phyloP scores from a whole-genome alignment of 768 basidiomycete species.

The Dioszegia hungarica region DNA sequence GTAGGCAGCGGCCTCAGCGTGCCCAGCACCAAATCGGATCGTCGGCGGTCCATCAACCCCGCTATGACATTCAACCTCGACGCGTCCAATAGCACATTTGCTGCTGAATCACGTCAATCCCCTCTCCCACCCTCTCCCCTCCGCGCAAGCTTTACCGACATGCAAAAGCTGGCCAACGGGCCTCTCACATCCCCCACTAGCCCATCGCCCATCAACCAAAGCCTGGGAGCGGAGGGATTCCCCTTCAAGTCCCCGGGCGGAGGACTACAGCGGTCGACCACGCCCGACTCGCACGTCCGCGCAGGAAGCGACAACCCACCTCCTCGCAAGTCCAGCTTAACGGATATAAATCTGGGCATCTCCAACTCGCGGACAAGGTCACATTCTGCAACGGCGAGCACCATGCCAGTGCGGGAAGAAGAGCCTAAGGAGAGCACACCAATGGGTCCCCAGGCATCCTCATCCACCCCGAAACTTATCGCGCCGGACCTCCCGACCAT shows the following conservation, averaged over 20 bases:
- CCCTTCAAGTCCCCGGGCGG: constrained; percentile 21
- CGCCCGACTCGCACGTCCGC: not conserved
- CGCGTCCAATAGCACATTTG: constrained; percentile 26
- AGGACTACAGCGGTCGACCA: constrained; percentile 1
- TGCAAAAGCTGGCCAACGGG: constrained; percentile 3
- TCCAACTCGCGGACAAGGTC: not conserved
- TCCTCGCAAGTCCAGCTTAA: constrained; percentile 36
- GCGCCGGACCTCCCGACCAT: constrained; percentile 85
- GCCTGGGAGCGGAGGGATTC: constrained; percentile 13
- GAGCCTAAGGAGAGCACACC: not conserved
- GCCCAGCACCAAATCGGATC: constrained; percentile 52
- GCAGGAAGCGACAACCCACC: constrained; percentile 17
- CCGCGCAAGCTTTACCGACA: constrained; percentile 53
- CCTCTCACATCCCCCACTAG: constrained; percentile 23
- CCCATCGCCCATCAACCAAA: constrained; percentile 15
- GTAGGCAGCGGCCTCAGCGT: constrained; percentile 19
- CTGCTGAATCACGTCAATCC: constrained; percentile 27
- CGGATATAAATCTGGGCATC: constrained; percentile 15
- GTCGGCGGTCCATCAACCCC: constrained; percentile 59
- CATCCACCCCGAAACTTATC: constrained; percentile 55
- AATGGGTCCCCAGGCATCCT: not conserved
- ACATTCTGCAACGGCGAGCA: not conserved
- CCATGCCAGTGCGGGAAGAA: not conserved
- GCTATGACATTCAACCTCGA: constrained; percentile 51
- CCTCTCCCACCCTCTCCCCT: constrained; percentile 47